A percentile compares a stretch with the other conserved stretches of the same genome.
phyloP scores from a whole-genome alignment of 257 asterid genomes.

The Solanum medicagineum region DNA sequence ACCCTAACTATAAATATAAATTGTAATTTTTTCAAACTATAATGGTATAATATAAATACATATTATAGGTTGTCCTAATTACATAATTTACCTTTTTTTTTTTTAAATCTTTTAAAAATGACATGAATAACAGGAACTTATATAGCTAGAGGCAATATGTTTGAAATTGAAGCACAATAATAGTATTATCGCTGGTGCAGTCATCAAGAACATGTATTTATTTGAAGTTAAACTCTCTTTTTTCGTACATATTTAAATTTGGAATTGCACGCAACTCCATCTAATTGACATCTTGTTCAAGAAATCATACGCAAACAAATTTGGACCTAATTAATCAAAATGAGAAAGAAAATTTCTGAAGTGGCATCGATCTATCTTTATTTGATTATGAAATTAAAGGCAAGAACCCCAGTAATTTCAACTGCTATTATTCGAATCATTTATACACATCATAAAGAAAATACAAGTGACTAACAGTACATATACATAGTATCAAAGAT shows the following conservation, averaged over 20 bases:
- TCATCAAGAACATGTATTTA: no score
- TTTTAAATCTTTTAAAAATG: background rate
- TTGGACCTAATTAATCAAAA: background rate
- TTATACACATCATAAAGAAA: background rate
- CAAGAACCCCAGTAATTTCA: background rate
- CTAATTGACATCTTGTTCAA: no score
- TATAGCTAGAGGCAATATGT: background rate
- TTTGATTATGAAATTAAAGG: background rate
- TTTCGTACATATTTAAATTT: background rate
- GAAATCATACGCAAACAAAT: background rate
- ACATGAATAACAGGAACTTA: background rate
- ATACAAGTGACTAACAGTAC: background rate
- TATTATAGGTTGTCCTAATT: no score
- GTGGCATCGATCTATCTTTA: background rate
- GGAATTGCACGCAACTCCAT: background rate
- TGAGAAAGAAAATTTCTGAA: background rate
- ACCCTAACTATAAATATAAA: no score
- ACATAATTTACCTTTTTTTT: no score
- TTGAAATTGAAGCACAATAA: background rate
- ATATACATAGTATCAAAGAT: background rate
- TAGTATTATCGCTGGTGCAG: background rate
- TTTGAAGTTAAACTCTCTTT: background rate
- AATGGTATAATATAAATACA: no score
- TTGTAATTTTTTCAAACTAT: no score
- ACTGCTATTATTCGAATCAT: background rate